These are phyloP conservation scores for Diplotaxis tenuifolia DNA, from an alignment of 345 rosid species.

Conservation along the genomic window DNA sequence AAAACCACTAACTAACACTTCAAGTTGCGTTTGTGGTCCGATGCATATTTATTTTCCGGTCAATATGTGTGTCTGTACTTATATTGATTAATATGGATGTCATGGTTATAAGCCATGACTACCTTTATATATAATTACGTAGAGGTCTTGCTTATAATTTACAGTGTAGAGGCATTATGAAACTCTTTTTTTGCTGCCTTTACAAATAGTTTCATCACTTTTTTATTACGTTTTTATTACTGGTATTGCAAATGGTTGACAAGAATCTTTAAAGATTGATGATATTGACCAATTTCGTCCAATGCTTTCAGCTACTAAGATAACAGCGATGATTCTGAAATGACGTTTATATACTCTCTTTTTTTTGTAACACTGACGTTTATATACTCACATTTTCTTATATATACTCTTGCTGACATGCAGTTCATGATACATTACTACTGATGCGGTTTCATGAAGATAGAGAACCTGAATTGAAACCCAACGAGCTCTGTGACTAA, in stretches of 20 bases:
- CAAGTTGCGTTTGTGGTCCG: constrained; percentile 25
- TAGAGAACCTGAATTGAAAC: background rate
- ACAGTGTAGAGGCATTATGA: background rate
- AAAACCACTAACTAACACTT: constrained; percentile 15
- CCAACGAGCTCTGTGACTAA: background rate
- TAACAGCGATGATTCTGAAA: background rate
- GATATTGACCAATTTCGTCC: background rate
- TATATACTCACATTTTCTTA: background rate
- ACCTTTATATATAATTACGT: background rate
- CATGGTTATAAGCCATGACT: background rate
- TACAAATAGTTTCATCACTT: background rate
- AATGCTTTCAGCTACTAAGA: background rate
- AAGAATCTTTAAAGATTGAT: background rate
- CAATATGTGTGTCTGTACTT: background rate
- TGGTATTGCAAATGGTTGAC: background rate
- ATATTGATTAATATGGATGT: background rate
- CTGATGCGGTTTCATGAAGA: background rate
- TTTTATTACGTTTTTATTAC: background rate
- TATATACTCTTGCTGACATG: background rate
- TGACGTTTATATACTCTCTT: background rate
- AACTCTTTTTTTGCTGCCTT: background rate
- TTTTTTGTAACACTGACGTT: no score
- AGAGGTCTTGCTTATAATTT: background rate
- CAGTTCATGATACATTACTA: background rate
- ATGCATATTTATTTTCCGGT: background rate